These are phyloP conservation scores for Pseudozyma sp. DNA, from an alignment of 1,284 basidiomycete species.

Conservation along the genomic window DNA sequence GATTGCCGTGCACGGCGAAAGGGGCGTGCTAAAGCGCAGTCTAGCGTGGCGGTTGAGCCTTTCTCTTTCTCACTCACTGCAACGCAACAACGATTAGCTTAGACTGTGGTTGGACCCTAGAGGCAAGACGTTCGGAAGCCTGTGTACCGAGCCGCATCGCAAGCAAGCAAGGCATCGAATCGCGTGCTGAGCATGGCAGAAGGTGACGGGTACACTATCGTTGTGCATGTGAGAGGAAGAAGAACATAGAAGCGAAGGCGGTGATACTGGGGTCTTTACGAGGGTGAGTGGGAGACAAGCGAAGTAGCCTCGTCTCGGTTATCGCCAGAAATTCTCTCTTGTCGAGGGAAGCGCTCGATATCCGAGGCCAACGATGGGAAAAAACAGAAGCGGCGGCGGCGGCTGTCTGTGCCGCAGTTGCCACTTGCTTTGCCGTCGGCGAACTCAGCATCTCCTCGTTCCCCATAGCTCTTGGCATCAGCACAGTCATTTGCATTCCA, in stretches of 20 bases:
- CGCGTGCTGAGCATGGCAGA: no score
- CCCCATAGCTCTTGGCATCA: not conserved
- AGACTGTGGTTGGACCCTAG: constrained; percentile 6
- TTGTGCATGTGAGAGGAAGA: not conserved
- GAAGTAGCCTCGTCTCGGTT: constrained; percentile 10
- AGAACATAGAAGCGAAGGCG: constrained; percentile 14
- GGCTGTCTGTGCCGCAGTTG: constrained; percentile 14
- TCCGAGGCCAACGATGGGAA: constrained; percentile 8
- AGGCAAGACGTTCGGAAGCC: constrained; percentile 23
- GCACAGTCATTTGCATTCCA: no score
- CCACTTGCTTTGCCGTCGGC: constrained; percentile 17
- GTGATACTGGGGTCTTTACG: not conserved
- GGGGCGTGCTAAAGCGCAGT: not conserved
- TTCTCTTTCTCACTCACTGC: not conserved
- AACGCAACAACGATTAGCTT: not conserved
- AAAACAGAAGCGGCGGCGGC: not conserved
- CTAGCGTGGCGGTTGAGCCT: constrained; percentile 13
- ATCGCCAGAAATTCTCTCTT: constrained; percentile 1
- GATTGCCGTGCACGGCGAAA: not conserved
- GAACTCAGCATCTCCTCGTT: not conserved
- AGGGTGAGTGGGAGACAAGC: constrained; percentile 14
- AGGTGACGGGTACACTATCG: not conserved
- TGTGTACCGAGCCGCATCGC: constrained; percentile 25
- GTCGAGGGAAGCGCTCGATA: not conserved
- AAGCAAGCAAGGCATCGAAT: no score